These are phyloP conservation scores for Incumbomyces delicatus DNA, from an alignment of 2,329 filamentous ascomycete genomes.

Conservation along the genomic window DNA sequence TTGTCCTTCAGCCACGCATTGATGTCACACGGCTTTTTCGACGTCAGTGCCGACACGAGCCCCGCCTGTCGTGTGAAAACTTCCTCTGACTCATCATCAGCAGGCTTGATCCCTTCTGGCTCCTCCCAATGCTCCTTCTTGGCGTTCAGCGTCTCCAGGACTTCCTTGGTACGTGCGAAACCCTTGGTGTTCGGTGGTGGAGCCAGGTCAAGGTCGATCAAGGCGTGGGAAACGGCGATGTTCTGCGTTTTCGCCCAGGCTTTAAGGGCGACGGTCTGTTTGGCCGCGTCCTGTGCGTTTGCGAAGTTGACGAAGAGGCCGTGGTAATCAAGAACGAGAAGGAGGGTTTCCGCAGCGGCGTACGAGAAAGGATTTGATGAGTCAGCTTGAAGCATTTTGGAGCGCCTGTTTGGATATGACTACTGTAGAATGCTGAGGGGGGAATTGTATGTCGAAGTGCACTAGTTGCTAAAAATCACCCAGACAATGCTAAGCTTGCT, in stretches of 20 bases:
- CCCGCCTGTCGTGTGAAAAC: constrained; percentile 20
- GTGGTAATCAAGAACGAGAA: constrained; percentile 27
- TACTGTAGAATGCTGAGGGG: too few relatives aligned
- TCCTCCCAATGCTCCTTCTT: constrained; percentile 11
- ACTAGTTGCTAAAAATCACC: too few relatives aligned
- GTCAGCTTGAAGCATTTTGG: too few relatives aligned
- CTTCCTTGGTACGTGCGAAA: constrained; percentile 5
- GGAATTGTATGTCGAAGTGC: too few relatives aligned
- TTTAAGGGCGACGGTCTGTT: constrained; percentile 17
- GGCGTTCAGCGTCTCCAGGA: constrained; percentile 13
- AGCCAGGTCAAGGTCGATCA: constrained; percentile 19
- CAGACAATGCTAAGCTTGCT: too few relatives aligned
- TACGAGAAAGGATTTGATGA: constrained; percentile 14
- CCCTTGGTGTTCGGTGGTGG: constrained; percentile 21
- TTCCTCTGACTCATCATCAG: constrained; percentile 11
- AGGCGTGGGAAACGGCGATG: constrained; percentile 23
- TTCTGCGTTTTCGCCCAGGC: constrained; percentile 24
- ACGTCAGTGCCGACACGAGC: constrained; percentile 23
- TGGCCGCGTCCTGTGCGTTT: constrained; percentile 12
- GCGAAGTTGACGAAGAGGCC: constrained; percentile 15
- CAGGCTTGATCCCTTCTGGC: background rate
- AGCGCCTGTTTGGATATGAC: too few relatives aligned
- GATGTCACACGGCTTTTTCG: constrained; percentile 19
- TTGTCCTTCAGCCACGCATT: constrained; percentile 13
- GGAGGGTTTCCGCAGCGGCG: constrained; percentile 21